A percentile compares a stretch with the other conserved stretches of the same genome.
phyloP scores from a whole-genome alignment of 331 rosid genomes.

The Cydonia oblonga region DNA sequence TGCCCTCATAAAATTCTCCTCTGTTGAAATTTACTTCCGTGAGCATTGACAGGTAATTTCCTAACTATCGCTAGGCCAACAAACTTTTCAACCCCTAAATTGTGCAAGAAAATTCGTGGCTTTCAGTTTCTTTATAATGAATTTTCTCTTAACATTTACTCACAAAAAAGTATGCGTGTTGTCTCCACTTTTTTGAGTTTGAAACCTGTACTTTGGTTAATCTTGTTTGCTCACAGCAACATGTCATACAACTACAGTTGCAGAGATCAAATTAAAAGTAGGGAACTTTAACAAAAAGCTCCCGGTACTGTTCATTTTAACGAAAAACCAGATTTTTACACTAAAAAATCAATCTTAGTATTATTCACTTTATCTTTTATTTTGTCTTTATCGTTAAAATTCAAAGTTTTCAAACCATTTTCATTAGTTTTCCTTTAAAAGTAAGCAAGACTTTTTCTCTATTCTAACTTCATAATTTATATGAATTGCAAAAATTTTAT shows the following conservation, averaged over 20 bases:
- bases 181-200: neutral
- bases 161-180: neutral
- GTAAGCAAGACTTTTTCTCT: slow-evolving; percentile 27
- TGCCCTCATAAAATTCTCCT: neutral
- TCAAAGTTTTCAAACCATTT: too few relatives aligned
- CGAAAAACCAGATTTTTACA: too few relatives aligned
- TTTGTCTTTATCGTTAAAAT: too few relatives aligned
- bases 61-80: neutral
- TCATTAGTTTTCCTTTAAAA: slow-evolving; percentile 17
- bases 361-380: too few relatives aligned
- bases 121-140: neutral
- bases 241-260: too few relatives aligned
- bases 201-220: slow-evolving; percentile 6
- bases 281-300: too few relatives aligned
- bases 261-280: too few relatives aligned
- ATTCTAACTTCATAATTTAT: neutral
- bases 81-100: neutral
- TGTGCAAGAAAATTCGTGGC: neutral
- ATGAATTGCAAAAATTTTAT: neutral
- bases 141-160: neutral
- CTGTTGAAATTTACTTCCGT: neutral
- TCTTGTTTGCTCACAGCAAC: slow-evolving; percentile 37
- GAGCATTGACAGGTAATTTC: neutral
- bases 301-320: too few relatives aligned
- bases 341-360: too few relatives aligned